Base-by-base conservation (phyloP, 495 filamentous ascomycete species). In the Penicillium cataractarum region DNA sequence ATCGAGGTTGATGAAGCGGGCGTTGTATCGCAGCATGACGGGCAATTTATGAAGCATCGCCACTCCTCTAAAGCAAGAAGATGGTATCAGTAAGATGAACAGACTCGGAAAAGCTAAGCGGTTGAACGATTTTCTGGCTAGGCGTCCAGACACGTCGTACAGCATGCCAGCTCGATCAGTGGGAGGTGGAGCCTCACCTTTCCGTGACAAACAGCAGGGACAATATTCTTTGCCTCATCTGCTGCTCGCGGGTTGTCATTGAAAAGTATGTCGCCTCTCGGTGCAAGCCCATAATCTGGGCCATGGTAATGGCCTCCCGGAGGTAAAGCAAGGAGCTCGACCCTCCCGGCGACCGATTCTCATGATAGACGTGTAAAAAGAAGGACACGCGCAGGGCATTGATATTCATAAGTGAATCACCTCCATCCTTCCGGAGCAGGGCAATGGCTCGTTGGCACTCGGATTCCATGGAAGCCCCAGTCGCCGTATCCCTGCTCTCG, bases 221-320 rank as follows among this genome's bases (percentile, higher is more conserved):
- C 29, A 53, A 19, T 4, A 53, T 33, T 13, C 50, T 21, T 15
- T 33, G 50, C 19, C 50, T 9, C 26, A 53, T 53, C 26, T 33
- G 50, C 27, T 53, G 50, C 27, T 53, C 50, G 17, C 50, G 27
- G 3, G 27, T 32, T 9, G 50, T n/a, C 27, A 53, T 8, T 32
- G 27, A 19, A 19, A 7, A 33, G 7, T 53, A 53, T 9, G 27
- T 32, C 15, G 27, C 50, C 24, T 53, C 50, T 3, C 50, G 50
- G 24, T 53, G 50, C 24, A 53, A 33, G 29, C 29, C 27, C 50
- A 53, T 53, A 10, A 53, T 53, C 29, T 53, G 50, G 50, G 50
- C 50, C 13, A 53, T 31, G 13, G 27, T 32, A 33, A 53, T 53
- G 17, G 50, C 50, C 31, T 53, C 50, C 24, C 50, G 26, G 6